Base-by-base conservation (phyloP, 1,284 basidiomycete species). In the Austroboletus rostrupii region DNA sequence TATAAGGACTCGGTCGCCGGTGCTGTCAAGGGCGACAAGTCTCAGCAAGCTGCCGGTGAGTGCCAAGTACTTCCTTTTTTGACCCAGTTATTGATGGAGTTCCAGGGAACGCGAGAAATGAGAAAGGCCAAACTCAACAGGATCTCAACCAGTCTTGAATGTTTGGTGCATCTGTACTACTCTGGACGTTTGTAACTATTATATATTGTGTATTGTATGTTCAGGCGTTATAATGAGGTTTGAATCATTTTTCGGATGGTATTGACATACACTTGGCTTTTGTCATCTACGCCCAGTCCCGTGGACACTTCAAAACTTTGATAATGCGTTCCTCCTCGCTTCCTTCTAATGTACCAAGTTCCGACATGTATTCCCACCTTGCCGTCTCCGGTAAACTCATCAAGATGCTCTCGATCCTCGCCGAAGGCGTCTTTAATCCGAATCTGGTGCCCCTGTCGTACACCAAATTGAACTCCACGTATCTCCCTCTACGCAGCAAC, bases 401-500 rank as follows among this genome's bases (percentile, higher is more conserved):
- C 52, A 96, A 70, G 52, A 97, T 94, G 65, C 90, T 93, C 76
- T 97, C 95, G 20, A 96, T 87, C 54, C 94, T 77, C 20, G 92
- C 92, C 6, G 91, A 92, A 16, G 93, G 94, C 2, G 92, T 93
- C 73, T 83, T 84, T 54, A 97, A 72, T 11, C 94, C 94, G 61
- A 97, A 96, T 70, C 86, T 89, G 19, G 88, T 91, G 12, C 89
- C 89, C 17, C 87, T 76, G 66, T 97, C 94, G 62, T 90, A 86
- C 6, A 97, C 85, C 52, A 97, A 72, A 68, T 97, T 97, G 73
- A 97, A 97, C 70, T 97, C 94, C 47, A 95, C 94, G 64, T 95
- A 96, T 54, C 92, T 78, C 1, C 94, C 93, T 33, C 94, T 76
- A 40, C 94, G 79, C 20, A 97, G 60, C 49, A 95, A 80, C 71